Conservation (phyloP, 495 filamentous ascomycete species). For the Aspergillus sclerotioniger region DNA sequence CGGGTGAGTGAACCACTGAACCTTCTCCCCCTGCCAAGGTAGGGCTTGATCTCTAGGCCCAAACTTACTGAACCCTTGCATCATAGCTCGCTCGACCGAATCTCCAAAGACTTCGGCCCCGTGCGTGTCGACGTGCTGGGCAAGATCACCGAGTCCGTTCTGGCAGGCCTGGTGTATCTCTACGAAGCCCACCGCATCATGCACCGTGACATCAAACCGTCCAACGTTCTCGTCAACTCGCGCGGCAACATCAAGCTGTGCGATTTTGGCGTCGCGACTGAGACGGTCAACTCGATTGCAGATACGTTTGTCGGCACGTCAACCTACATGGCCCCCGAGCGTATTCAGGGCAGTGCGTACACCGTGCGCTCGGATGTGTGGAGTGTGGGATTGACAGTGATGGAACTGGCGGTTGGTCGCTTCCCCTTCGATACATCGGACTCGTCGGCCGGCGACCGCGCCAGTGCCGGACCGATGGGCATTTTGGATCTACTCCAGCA, state of each 20-base stretch:
- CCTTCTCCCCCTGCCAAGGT: not conserved
- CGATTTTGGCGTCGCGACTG: slow-evolving; percentile 95
- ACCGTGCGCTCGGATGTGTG: slow-evolving; percentile 98
- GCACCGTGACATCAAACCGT: slow-evolving; percentile 98
- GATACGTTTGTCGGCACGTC: slow-evolving; percentile 98
- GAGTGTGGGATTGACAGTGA: slow-evolving; percentile 94
- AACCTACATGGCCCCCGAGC: slow-evolving; percentile 98
- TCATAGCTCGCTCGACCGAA: slow-evolving; percentile 82
- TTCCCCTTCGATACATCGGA: slow-evolving; percentile 88
- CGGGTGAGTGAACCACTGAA: slow-evolving; percentile 64
- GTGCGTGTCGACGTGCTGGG: slow-evolving; percentile 96
- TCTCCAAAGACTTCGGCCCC: slow-evolving; percentile 91
- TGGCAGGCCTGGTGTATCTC: slow-evolving; percentile 90
- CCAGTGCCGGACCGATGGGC: slow-evolving; percentile 76
- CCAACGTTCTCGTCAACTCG: slow-evolving; percentile 94
- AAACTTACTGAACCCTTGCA: not conserved
- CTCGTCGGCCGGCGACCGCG: slow-evolving; percentile 66
- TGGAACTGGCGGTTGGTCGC: slow-evolving; percentile 94
- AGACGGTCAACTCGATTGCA: slow-evolving; percentile 93
- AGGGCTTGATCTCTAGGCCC: not conserved
- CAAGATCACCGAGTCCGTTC: slow-evolving; percentile 98
- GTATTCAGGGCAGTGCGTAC: slow-evolving; percentile 94
- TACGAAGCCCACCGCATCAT: slow-evolving; percentile 95
- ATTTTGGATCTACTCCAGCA: slow-evolving; percentile 95
- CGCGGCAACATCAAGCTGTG: slow-evolving; percentile 93